phyloP scores from a whole-genome alignment of 1,139 yeast species.

The Zygosaccharomyces sapae region DNA sequence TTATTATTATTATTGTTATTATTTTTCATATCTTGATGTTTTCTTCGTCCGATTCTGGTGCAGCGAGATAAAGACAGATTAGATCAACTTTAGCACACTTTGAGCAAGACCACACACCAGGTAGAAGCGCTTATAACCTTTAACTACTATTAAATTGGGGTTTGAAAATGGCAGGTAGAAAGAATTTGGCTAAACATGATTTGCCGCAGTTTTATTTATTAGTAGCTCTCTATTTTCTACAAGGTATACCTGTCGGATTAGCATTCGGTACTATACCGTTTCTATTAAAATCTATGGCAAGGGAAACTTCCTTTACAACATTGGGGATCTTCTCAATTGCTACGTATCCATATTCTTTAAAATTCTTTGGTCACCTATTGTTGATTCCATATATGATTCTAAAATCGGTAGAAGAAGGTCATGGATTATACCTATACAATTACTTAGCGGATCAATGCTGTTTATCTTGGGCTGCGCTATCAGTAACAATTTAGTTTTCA shows the following conservation, averaged over 20 bases:
- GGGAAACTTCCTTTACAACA: slow-evolving; percentile 72
- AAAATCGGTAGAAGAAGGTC: slow-evolving; percentile 77
- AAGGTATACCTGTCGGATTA: slow-evolving; percentile 95
- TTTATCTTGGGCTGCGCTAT: slow-evolving; percentile 53
- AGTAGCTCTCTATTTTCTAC: slow-evolving; percentile 70
- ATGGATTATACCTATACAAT: slow-evolving; percentile 93
- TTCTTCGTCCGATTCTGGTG: neutral
- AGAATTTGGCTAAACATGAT: slow-evolving; percentile 41
- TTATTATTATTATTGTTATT: neutral
- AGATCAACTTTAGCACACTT: too few relatives aligned
- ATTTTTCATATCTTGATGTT: neutral
- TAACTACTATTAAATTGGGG: too few relatives aligned
- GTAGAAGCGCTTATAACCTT: neutral
- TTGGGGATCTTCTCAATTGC: slow-evolving; percentile 90
- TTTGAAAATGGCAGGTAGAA: slow-evolving; percentile 4
- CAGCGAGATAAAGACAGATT: neutral
- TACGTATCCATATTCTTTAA: slow-evolving; percentile 89
- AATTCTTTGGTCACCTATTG: slow-evolving; percentile 94
- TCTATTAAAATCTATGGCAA: slow-evolving; percentile 59
- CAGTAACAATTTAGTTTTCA: slow-evolving; percentile 54
- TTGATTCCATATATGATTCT: slow-evolving; percentile 73
- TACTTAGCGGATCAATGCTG: slow-evolving; percentile 66
- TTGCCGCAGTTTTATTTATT: slow-evolving; percentile 69
- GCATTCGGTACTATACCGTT: slow-evolving; percentile 97
- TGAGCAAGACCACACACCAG: too few relatives aligned